A percentile compares a stretch with the other conserved stretches of the same genome.
Conservation (phyloP, 352 stramenopile genomes). For the Elongisporangium anandrum region DNA sequence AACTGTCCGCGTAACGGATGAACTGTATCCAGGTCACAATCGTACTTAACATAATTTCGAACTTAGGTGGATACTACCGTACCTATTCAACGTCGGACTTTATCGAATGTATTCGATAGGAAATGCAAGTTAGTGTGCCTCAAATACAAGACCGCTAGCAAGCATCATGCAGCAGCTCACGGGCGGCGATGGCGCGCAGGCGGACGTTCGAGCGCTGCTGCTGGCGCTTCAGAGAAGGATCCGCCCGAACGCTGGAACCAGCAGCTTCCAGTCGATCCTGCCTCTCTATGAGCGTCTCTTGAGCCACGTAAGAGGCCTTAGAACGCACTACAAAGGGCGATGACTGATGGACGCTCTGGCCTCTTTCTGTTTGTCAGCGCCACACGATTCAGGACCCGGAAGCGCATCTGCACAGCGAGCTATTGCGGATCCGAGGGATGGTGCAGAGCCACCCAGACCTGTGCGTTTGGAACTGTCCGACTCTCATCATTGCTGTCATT, state of each 20-base stretch:
- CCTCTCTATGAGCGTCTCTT: constrained; percentile 48
- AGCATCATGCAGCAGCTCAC: too few relatives aligned
- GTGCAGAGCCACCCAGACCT: constrained; percentile 10
- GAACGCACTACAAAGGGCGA: not conserved
- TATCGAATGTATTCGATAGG: too few relatives aligned
- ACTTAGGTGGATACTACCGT: too few relatives aligned
- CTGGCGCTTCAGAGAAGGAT: constrained; percentile 29
- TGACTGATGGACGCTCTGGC: not conserved
- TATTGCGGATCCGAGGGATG: constrained; percentile 21
- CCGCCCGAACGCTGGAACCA: constrained; percentile 5
- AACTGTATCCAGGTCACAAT: too few relatives aligned
- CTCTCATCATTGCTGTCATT: too few relatives aligned
- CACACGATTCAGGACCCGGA: constrained; percentile 5
- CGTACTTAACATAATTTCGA: too few relatives aligned
- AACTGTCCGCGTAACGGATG: too few relatives aligned
- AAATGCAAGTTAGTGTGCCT: too few relatives aligned
- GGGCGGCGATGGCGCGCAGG: not conserved
- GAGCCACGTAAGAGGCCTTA: constrained; percentile 25
- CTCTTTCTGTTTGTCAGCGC: not conserved
- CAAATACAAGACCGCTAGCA: too few relatives aligned
- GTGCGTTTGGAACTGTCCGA: not conserved
- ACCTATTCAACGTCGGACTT: too few relatives aligned
- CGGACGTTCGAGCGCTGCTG: constrained; percentile 36
- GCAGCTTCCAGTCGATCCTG: constrained; percentile 28
- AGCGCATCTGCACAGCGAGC: constrained; percentile 12